phyloP scores from a whole-genome alignment of 352 stramenopile genomes.

The Pythium sp. region DNA sequence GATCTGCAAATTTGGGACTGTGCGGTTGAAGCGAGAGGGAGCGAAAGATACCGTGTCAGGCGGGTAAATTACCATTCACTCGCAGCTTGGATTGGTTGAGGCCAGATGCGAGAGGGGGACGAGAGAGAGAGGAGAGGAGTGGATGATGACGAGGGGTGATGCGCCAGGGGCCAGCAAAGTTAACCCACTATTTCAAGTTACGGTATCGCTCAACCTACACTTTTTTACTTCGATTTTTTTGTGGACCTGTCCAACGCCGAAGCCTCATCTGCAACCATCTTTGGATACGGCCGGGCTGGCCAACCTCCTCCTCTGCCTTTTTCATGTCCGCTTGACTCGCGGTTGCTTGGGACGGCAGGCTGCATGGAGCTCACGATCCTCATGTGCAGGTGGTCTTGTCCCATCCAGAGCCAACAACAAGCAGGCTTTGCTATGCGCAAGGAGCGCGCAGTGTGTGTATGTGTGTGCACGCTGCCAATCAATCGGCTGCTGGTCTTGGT shows the following conservation, averaged over 20 bases:
- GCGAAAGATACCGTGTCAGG: not conserved
- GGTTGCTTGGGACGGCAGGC: not conserved
- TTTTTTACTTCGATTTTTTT: conserved; percentile 7
- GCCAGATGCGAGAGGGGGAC: not conserved
- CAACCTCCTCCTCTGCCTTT: not conserved
- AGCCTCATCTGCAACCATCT: not conserved
- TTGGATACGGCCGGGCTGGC: not conserved
- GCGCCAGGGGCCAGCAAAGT: conserved; percentile 1
- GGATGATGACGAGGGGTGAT: not conserved
- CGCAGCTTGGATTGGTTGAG: not conserved
- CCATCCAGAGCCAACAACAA: not conserved
- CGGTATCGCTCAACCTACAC: conserved; percentile 14
- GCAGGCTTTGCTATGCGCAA: not conserved
- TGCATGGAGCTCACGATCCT: not conserved
- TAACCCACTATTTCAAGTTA: conserved; percentile 13
- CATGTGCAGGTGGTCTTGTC: not conserved
- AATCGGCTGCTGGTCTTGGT: not conserved
- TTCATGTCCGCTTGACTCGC: not conserved
- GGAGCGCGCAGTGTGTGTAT: not conserved
- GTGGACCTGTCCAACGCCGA: conserved; percentile 7
- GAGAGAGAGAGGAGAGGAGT: not conserved
- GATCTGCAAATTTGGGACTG: conserved; percentile 6
- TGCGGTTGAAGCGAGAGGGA: conserved; percentile 4
- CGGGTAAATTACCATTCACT: not conserved
- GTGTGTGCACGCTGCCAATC: not conserved